phyloP scores from a whole-genome alignment of 2,329 filamentous ascomycete genomes.

The Coniosporium tulheliwenetii region DNA sequence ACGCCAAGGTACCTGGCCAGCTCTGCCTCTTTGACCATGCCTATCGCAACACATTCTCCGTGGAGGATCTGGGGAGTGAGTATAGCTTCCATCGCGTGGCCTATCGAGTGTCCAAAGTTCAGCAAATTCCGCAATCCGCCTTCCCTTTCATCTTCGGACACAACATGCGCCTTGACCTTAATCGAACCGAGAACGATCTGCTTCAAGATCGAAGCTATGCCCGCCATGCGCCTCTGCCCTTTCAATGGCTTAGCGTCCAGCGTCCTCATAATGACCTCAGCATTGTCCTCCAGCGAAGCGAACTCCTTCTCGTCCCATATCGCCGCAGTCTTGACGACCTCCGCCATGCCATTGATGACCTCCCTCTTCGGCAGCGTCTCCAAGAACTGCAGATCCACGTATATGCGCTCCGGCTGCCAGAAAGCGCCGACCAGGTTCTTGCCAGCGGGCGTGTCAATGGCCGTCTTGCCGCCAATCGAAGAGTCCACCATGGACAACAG shows the following conservation, averaged over 20 bases:
- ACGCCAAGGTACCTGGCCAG: slow-evolving; percentile 78
- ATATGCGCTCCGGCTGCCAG: slow-evolving; percentile 89
- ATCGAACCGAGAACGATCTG: slow-evolving; percentile 73
- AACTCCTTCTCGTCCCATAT: slow-evolving; percentile 92
- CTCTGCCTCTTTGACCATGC: slow-evolving; percentile 97
- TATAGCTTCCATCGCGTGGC: slow-evolving; percentile 90
- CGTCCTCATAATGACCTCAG: slow-evolving; percentile 56
- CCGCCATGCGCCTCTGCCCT: slow-evolving; percentile 45
- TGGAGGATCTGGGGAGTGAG: slow-evolving; percentile 90
- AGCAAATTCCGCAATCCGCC: slow-evolving; percentile 85
- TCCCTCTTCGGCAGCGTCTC: slow-evolving; percentile 81
- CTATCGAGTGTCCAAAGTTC: slow-evolving; percentile 97
- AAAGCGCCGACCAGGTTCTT: slow-evolving; percentile 95
- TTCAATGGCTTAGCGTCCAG: slow-evolving; percentile 46
- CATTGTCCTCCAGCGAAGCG: slow-evolving; percentile 65
- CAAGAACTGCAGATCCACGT: slow-evolving; percentile 84
- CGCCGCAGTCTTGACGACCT: slow-evolving; percentile 93
- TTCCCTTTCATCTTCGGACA: slow-evolving; percentile 87
- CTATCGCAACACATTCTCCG: slow-evolving; percentile 89
- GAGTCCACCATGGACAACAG: slow-evolving; percentile 96
- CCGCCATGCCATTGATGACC: slow-evolving; percentile 97
- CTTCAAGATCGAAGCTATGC: slow-evolving; percentile 41
- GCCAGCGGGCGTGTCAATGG: slow-evolving; percentile 87
- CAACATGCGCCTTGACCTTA: slow-evolving; percentile 85
- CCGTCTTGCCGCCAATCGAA: slow-evolving; percentile 95